Evolutionary conservation across 106 monocot genomes (phyloP), one percentile per base, ranked within the genome.

Genomic region (Acanthochlamys bracteata): DNA sequence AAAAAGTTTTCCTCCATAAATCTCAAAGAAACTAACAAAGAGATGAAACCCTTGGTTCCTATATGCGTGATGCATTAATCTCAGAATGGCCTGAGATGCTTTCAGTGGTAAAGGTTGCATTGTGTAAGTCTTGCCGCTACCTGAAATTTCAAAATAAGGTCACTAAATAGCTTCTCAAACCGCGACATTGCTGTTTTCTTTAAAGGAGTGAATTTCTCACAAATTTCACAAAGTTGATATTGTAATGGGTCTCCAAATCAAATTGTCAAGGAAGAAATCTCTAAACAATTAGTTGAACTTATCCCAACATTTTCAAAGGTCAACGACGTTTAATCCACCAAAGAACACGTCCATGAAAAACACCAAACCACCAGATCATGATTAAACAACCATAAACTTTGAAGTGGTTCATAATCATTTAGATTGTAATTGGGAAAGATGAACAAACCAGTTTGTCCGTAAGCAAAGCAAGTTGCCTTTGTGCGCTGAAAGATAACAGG

Each of bases 391-490:
- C 33, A 33, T n/a, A n/a, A 33, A 33, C 33, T 33, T 33, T 33
- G 33, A 6, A 33, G 33, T 33, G 33, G 33, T 33, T 33, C 33
- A 33, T 33, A 33, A 33, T 33, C 4, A 33, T 3, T 33, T 33
- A 6, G 33, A 33, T 33, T 3, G 33, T 33, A 33, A 33, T 3
- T 33, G 6, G 33, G 6, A 1, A 33, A 1, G 6, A 33, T 33
- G 33, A 33, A 33, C 33, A 6, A 33, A 33, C 95, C 95, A 71
- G 95, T 96, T 79, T 96, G 95, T 27, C 95, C 95, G 74, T 96
- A 96, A 4, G 95, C 95, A 84, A 96, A 96, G 68, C 95, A 96
- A 42, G 95, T 96, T 69, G 95, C 95, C 64, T 96, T 96, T 0
- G 72, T 90, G 17, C 90, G 87, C 63, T 85, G 80, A 85, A 96